Evolutionary conservation across 805 yeast genomes (phyloP), one percentile per base, ranked within the genome.

Genomic region (Yueomyces sinensis): DNA sequence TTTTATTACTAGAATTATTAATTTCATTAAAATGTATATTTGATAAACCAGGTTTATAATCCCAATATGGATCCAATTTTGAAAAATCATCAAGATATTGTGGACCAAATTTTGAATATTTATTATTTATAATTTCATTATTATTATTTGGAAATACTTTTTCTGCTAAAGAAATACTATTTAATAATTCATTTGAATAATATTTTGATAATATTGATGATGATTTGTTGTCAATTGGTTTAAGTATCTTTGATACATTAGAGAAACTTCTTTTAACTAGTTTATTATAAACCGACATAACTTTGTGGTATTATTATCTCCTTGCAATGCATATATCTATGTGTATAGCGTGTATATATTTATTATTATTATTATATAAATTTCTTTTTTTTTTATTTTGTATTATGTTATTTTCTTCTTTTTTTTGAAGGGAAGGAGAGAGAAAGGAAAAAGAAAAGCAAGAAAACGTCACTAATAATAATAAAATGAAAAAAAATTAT

Each of bases 141-240:
- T 51, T 61, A 74, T 72, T 41, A 77, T 70, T 32, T 70, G 94
- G 89, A 34, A 86, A 74, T 15, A 72, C 66, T 4, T 79, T 64
- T 60, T 89, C 95, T 0, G 96, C 82, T 31, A 79, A 67, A 45
- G 80, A 65, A 44, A 91, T 83, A 35, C 93, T 73, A 51, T 83
- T 82, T 41, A 89, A 70, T 33, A 87, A 66, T 38, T 77, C 80
- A 23, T 86, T 82, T 7, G 89, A 74, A 56, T 89, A 89, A 63
- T 77, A 89, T 51, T 84, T 74, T 32, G 72, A 57, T 44, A 87
- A 47, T 29, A 57, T 44, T 19, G 56, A n/a, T n/a, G n/a, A n/a
- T n/a, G 24, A 20, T 20, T 11, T 20, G 11, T 7, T 20, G 11
- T 20, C 11, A 20, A 20, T 20, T 20, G 24, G 24, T 11, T 20